Evolutionary conservation across 164 flowering plant species (phyloP), one percentile per base, ranked within the genome.

Genomic region (Echeveria elegans): DNA sequence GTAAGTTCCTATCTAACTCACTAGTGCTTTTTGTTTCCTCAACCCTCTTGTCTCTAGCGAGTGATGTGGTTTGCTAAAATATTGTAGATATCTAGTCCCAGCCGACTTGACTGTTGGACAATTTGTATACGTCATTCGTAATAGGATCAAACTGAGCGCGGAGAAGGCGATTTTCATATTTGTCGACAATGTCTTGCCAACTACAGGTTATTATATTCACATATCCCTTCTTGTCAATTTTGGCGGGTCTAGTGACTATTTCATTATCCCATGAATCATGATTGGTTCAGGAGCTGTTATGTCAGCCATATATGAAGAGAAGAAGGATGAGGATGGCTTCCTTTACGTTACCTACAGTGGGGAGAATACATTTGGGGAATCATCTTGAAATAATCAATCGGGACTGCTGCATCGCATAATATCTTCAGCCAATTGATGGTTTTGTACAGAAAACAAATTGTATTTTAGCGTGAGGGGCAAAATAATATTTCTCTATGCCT

Each of bases 311-410:
- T 88, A 88, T 61, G 96, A 89, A 12, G 96, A 90, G 78, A 87
- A 89, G 72, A 89, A 87, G 72, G 96, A 89, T 71, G 96, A 84
- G 50, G 96, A 89, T 73, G 96, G 96, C 0, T 89, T 89, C 69
- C 89, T 89, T 26, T 89, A 89, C 69, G 86, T 89, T 3, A 89
- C 93, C 5, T 89, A 90, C 88, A 88, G 93, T 66, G 96, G 96
- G 18, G 96, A 89, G 79, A 89, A 86, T 77, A 89, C 96, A 23
- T 89, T 89, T 67, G 96, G 96, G 34, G 12, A 56, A 29, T 34
- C 31, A 18, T 37, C 9, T 23, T 63, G 43, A 34, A 26, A 19
- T 14, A 19, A n/a, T n/a, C 11, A 6, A 32, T 60, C n/a, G 6
- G 41, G 41, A 7, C 12, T 4, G 36, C 28, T 29, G 36, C 31